Conservation (phyloP, 2,329 filamentous ascomycete genomes). For the Incumbomyces delicatus region DNA sequence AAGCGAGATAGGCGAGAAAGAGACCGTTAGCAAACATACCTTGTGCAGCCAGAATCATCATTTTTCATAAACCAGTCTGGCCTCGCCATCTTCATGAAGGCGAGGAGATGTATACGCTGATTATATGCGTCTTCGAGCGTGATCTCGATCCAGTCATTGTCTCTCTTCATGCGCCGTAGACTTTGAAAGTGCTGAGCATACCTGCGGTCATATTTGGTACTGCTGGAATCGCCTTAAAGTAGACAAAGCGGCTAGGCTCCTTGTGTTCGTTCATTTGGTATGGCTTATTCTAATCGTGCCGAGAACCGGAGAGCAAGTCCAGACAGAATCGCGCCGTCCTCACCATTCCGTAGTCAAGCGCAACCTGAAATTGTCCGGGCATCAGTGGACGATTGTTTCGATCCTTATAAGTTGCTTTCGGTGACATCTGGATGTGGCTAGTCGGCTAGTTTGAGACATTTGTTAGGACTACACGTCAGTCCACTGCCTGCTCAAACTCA, state of each 20-base stretch:
- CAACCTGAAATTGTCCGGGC: constrained; percentile 65
- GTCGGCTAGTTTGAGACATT: no score
- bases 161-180: constrained; percentile 73
- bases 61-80: constrained; percentile 82
- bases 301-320: constrained; percentile 71
- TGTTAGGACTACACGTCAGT: no score
- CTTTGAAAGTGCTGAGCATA: constrained; percentile 85
- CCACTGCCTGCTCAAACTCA: no score
- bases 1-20: constrained; percentile 79
- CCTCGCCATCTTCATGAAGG: constrained; percentile 83
- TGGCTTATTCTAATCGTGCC: constrained; percentile 55
- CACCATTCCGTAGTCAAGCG: constrained; percentile 66
- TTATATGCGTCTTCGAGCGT: constrained; percentile 85
- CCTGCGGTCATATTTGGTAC: constrained; percentile 96
- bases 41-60: constrained; percentile 84
- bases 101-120: constrained; percentile 85
- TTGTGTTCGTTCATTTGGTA: constrained; percentile 72
- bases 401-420: no score
- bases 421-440: no score
- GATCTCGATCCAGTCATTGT: constrained; percentile 94
- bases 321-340: constrained; percentile 68
- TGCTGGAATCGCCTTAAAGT: constrained; percentile 87
- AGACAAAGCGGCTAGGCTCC: constrained; percentile 83
- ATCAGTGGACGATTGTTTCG: constrained; percentile 56
- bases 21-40: constrained; percentile 94